phyloP scores from a whole-genome alignment of 2,329 filamentous ascomycete genomes.

The Pseudogymnoascus pannorum region DNA sequence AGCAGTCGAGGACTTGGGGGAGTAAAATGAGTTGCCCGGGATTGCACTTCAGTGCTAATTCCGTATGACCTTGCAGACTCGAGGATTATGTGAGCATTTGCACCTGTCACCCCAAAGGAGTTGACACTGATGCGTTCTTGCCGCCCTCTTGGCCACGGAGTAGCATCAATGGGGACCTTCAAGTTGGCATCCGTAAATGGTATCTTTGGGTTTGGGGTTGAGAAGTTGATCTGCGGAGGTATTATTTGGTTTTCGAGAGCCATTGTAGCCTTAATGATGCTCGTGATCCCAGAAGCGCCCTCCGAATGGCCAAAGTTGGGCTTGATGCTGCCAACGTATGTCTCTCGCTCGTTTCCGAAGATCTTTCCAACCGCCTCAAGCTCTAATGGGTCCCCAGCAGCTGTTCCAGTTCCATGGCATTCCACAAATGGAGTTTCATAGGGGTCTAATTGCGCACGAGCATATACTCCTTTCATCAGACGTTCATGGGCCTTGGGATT shows the following conservation, averaged over 20 bases:
- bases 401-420: constrained; percentile 7
- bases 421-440: constrained; percentile 15
- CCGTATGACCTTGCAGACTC: not conserved
- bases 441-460: constrained; percentile 10
- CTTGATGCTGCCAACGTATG: constrained; percentile 11
- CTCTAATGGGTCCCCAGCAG: constrained; percentile 16
- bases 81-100: constrained; percentile 37
- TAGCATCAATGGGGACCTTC: not conserved
- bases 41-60: not conserved
- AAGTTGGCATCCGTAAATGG: not conserved
- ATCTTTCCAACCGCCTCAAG: constrained; percentile 13
- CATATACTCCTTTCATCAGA: constrained; percentile 29
- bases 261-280: constrained; percentile 21
- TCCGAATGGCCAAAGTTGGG: constrained; percentile 24
- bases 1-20: not conserved
- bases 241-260: constrained; percentile 27
- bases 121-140: constrained; percentile 17
- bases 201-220: constrained; percentile 21
- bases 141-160: not conserved
- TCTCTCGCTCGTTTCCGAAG: constrained; percentile 17
- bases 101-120: constrained; percentile 37
- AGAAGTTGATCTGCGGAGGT: constrained; percentile 26
- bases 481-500: constrained; percentile 30
- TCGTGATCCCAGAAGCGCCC: constrained; percentile 18
- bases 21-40: not conserved